Conservation (phyloP, 1,284 basidiomycete genomes). For the Boletus semigastroideus region DNA sequence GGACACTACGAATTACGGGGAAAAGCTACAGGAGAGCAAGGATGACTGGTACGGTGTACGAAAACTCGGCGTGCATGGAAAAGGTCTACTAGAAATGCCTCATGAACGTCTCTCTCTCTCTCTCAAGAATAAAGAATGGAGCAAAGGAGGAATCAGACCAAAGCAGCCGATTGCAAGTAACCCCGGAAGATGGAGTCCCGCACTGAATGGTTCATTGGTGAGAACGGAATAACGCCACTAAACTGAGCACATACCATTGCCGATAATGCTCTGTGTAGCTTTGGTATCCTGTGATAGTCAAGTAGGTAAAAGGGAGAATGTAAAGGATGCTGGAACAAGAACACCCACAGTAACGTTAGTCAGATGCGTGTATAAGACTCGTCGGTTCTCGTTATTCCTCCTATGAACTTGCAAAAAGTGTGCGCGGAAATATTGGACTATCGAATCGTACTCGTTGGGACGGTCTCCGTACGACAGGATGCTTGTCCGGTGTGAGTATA, state of each 20-base stretch:
- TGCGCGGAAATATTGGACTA: constrained; percentile 79
- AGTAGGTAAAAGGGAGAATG: no score
- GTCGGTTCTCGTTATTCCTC: constrained; percentile 72
- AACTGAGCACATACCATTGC: constrained; percentile 54
- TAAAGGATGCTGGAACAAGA: neutral
- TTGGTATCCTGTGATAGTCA: constrained; percentile 61
- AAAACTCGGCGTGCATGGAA: neutral
- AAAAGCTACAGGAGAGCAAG: neutral
- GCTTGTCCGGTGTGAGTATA: constrained; percentile 39
- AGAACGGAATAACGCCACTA: constrained; percentile 7
- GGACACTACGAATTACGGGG: neutral
- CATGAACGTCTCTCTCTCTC: constrained; percentile 7
- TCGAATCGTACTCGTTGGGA: constrained; percentile 74
- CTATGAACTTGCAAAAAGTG: constrained; percentile 81
- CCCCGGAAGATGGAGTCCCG: constrained; percentile 73
- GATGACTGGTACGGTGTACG: constrained; percentile 10
- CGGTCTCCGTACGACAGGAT: constrained; percentile 82
- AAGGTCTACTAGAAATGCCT: neutral
- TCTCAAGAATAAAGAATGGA: neutral
- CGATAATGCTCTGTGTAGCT: constrained; percentile 77
- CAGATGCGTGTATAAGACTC: constrained; percentile 76
- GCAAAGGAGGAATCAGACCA: constrained; percentile 41
- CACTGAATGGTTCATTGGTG: constrained; percentile 38
- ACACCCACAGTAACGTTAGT: constrained; percentile 72
- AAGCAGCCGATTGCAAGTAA: constrained; percentile 67